Percentiles rank a stretch among this genome's conserved stretches.
Conservation (phyloP, 75 land plant genomes). For the Pinus tabuliformis region DNA sequence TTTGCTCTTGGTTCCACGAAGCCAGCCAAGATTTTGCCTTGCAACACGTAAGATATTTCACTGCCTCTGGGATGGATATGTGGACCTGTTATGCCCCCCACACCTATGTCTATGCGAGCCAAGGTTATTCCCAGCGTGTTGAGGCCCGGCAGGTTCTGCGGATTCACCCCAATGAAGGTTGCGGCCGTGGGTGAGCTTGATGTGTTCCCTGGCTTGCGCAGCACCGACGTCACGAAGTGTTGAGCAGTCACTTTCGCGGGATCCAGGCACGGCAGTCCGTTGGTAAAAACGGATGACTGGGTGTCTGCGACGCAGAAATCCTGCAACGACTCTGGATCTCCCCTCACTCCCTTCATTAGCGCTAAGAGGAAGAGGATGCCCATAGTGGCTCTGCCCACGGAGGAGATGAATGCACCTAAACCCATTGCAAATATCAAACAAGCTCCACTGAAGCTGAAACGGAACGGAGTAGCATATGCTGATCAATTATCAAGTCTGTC, state of each 20-base stretch:
- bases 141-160: slow-evolving; percentile 21
- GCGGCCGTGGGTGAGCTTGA: too few species aligned
- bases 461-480: too few species aligned
- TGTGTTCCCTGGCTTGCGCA: too few species aligned
- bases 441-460: too few species aligned
- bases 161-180: too few species aligned
- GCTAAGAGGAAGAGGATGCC: background rate
- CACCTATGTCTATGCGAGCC: slow-evolving; percentile 34
- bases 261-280: too few species aligned
- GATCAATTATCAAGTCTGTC: too few species aligned
- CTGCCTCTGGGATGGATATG: slow-evolving; percentile 54
- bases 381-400: too few species aligned
- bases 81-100: slow-evolving; percentile 27
- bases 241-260: too few species aligned
- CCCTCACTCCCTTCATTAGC: background rate
- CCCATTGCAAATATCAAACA: too few species aligned
- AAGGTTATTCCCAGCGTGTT: slow-evolving; percentile 49
- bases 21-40: slow-evolving; percentile 37
- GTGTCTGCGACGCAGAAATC: slow-evolving; percentile 26
- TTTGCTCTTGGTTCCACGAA: slow-evolving; percentile 27
- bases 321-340: slow-evolving; percentile 16
- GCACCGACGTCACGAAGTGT: too few species aligned
- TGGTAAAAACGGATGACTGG: background rate
- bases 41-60: slow-evolving; percentile 29
- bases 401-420: too few species aligned